phyloP scores from a whole-genome alignment of 371 early-diverging fungal species.

The Dichotomocladium elegans region DNA sequence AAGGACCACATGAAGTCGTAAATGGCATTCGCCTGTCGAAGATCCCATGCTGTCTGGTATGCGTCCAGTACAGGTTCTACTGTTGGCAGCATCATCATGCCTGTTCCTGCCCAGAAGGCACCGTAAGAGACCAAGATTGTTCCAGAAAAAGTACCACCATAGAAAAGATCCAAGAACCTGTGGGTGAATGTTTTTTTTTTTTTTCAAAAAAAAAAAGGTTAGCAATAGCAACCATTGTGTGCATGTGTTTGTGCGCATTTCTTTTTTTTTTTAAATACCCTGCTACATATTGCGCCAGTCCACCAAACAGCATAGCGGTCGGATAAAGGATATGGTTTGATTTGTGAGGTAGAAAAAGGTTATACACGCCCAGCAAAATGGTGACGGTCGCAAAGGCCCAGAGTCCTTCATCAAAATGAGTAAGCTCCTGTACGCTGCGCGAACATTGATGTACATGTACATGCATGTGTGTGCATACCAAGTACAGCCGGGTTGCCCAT shows the following conservation, averaged over 20 bases:
- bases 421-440: background rate
- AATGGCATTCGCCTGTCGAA: constrained; percentile 24
- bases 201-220: background rate
- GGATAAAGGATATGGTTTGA: constrained; percentile 17
- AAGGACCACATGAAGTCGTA: constrained; percentile 40
- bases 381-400: constrained; percentile 26
- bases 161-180: constrained; percentile 16
- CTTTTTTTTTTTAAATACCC: too few relatives aligned
- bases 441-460: background rate
- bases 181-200: background rate
- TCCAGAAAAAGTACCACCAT: constrained; percentile 14
- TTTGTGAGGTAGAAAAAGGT: constrained; percentile 16
- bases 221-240: too few relatives aligned
- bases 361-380: constrained; percentile 10
- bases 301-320: constrained; percentile 24
- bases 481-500: constrained; percentile 15
- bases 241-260: background rate
- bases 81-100: constrained; percentile 29
- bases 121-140: constrained; percentile 39
- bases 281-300: constrained; percentile 23
- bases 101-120: constrained; percentile 17
- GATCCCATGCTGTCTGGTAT: constrained; percentile 20
- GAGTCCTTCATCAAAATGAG: constrained; percentile 1
- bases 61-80: constrained; percentile 21
- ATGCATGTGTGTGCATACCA: too few relatives aligned